phyloP scores from a whole-genome alignment of 768 basidiomycete genomes.

The Dendrothele bispora region DNA sequence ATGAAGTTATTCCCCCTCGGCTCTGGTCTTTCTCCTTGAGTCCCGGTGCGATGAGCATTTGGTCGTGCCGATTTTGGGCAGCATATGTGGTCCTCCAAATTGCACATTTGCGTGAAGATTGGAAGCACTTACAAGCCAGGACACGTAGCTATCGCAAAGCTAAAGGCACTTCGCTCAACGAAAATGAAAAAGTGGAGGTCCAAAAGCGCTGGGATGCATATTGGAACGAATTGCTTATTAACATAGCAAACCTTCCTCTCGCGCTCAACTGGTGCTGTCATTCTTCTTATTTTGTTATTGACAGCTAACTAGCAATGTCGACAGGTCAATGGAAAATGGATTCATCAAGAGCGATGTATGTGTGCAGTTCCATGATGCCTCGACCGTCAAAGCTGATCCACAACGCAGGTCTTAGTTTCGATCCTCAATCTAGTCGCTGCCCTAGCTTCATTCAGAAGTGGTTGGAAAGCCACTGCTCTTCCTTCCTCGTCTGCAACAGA shows the following conservation, averaged over 20 bases:
- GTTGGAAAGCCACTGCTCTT: constrained; percentile 70
- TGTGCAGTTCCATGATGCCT: no score
- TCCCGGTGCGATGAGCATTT: constrained; percentile 52
- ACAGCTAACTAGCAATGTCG: not conserved
- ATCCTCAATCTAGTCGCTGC: constrained; percentile 49
- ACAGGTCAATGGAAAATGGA: constrained; percentile 70
- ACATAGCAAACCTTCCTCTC: constrained; percentile 76
- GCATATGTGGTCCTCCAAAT: constrained; percentile 77
- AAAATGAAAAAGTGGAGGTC: constrained; percentile 56
- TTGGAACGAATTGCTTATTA: constrained; percentile 71
- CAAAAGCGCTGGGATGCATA: constrained; percentile 62
- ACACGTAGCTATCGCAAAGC: constrained; percentile 54
- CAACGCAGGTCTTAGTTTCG: constrained; percentile 34
- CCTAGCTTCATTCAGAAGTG: constrained; percentile 61
- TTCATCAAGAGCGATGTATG: constrained; percentile 65
- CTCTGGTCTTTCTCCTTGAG: no score
- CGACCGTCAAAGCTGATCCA: not conserved
- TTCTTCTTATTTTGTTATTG: not conserved
- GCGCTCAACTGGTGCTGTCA: constrained; percentile 77
- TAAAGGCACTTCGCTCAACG: constrained; percentile 49
- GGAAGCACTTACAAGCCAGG: constrained; percentile 52
- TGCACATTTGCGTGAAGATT: constrained; percentile 68
- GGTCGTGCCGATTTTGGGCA: constrained; percentile 85
- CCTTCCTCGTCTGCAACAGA: constrained; percentile 25
- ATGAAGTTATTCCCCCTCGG: constrained; percentile 64